These are phyloP conservation scores for Colletotrichum cordylinicola DNA, from an alignment of 2,329 filamentous ascomycete species.

Conservation along the genomic window DNA sequence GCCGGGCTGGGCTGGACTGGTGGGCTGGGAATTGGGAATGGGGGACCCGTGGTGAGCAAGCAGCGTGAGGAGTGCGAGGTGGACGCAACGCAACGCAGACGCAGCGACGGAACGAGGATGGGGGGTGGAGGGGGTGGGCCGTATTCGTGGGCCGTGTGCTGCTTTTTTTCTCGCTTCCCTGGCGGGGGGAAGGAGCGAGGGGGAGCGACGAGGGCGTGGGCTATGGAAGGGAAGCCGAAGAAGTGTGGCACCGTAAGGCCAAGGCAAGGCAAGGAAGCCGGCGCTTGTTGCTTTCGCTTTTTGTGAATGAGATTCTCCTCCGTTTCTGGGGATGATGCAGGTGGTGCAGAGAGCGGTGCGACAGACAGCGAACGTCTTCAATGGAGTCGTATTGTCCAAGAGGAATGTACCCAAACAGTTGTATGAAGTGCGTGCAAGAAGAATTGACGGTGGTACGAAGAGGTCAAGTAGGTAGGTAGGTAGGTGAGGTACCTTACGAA, in stretches of 20 bases:
- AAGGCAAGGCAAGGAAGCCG: background rate
- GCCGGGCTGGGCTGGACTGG: background rate
- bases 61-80: background rate
- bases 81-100: background rate
- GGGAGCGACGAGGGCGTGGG: background rate
- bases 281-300: background rate
- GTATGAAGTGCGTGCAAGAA: background rate
- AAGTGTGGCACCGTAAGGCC: background rate
- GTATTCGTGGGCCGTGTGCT: background rate
- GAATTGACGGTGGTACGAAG: background rate
- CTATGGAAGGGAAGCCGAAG: background rate
- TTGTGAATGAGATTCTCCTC: background rate
- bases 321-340: constrained; percentile 13
- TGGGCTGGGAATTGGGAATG: background rate
- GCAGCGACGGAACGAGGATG: background rate
- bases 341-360: background rate
- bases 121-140: background rate
- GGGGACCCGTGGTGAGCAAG: background rate
- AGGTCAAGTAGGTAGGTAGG: background rate
- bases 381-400: background rate
- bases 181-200: background rate
- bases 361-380: background rate
- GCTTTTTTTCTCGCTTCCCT: background rate
- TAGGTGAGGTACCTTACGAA: background rate
- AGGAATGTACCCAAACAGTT: background rate